phyloP scores from a whole-genome alignment of 805 yeast species.

The Komagataella pastoris region DNA sequence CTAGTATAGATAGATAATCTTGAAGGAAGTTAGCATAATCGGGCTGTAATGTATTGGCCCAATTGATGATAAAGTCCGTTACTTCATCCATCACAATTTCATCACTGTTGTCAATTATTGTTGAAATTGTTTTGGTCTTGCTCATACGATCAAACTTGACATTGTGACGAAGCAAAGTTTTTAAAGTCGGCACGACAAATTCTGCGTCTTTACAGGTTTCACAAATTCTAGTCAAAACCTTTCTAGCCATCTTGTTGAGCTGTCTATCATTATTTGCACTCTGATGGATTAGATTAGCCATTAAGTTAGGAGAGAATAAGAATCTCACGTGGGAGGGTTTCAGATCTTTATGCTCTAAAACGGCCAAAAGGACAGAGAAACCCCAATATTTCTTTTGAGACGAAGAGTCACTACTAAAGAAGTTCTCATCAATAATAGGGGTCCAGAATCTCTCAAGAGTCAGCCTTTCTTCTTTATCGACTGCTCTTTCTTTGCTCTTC shows the following conservation, averaged over 20 bases:
- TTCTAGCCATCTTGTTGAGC: constrained; percentile 53
- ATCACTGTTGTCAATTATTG: constrained; percentile 16
- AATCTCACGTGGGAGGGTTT: constrained; percentile 6
- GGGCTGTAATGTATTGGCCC: constrained; percentile 6
- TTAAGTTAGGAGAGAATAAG: constrained; percentile 48
- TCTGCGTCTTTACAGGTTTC: constrained; percentile 22
- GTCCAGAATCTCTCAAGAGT: constrained; percentile 64
- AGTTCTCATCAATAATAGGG: constrained; percentile 63
- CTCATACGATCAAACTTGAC: constrained; percentile 68
- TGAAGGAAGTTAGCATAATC: constrained; percentile 1
- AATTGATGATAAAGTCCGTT: constrained; percentile 6
- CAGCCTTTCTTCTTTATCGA: constrained; percentile 11
- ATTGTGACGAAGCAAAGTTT: constrained; percentile 26
- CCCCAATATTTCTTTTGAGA: constrained; percentile 84
- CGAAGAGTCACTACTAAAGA: constrained; percentile 66
- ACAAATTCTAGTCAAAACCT: constrained; percentile 30
- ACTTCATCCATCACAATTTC: constrained; percentile 7
- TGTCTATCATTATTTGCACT: constrained; percentile 50
- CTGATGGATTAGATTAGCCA: constrained; percentile 69
- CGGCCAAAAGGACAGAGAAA: constrained; percentile 50
- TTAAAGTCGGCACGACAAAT: constrained; percentile 14
- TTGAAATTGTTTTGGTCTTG: constrained; percentile 52
- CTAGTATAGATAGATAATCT: constrained; percentile 8
- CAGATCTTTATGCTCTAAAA: constrained; percentile 18
- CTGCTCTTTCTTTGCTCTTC: constrained; percentile 6